Base-by-base conservation (phyloP, 2,329 filamentous ascomycete species). In the Claviceps maximensis region DNA sequence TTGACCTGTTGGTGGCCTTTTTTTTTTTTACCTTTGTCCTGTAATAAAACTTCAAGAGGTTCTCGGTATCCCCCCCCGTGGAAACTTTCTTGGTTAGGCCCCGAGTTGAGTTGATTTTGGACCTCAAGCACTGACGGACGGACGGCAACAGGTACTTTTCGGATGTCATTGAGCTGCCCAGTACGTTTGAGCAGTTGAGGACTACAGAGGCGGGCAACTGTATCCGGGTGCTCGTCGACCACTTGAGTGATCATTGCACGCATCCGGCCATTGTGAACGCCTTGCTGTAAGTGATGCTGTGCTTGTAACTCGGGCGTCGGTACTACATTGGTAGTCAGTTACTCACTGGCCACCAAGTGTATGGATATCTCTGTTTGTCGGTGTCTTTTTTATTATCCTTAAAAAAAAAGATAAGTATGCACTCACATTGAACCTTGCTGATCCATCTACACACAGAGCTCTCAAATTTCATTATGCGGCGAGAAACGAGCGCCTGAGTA, bases 391-490 rank as follows among this genome's bases (percentile, higher is more conserved):
- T 29, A 4, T 29, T 29, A 4, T 29, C 8, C 27, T 29, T 29
- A n/a, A n/a, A n/a, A n/a, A n/a, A n/a, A n/a, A n/a, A n/a, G n/a
- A n/a, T n/a, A n/a, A n/a, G n/a, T n/a, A n/a, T n/a, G n/a, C n/a
- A n/a, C n/a, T n/a, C n/a, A n/a, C n/a, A n/a, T n/a, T n/a, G 31
- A 33, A 12, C 31, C 7, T 13, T 19, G 50, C 50, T 51, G 23
- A 51, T 51, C 19, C 15, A 17, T 19, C 19, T 3, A 19, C 17
- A 27, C 13, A 27, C 12, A 88, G 85, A 49, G 85, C 84, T 1
- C 71, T 89, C 31, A 86, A 85, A 63, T 87, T 84, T 74, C 85
- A 90, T 62, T 91, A 82, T 61, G 72, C 84, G 56, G 71, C 78
- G 25, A 75, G 79, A 13, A 71, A 75, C 36, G 83, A 86, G 56